Percentiles rank a stretch among this genome's conserved stretches.
These are phyloP conservation scores for Bruguiera parviflora DNA, from an alignment of 345 rosid species.

Conservation along the genomic window DNA sequence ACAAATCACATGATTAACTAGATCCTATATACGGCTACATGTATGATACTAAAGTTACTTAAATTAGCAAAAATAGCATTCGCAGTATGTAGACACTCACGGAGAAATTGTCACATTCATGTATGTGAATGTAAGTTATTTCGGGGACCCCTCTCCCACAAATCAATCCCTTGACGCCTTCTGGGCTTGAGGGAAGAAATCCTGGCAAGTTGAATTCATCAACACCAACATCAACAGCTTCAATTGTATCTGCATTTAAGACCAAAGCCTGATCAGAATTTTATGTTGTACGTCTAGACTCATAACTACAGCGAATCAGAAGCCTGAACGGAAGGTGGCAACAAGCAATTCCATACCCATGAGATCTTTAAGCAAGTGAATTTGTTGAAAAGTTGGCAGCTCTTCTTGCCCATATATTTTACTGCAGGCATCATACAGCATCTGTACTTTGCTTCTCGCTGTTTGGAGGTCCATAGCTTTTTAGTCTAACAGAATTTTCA, in stretches of 20 bases:
- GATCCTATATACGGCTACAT: no score
- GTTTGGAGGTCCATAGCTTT: neutral
- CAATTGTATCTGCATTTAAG: constrained; percentile 23
- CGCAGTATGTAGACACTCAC: neutral
- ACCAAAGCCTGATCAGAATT: neutral
- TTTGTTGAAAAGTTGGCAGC: constrained; percentile 34
- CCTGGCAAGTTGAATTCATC: constrained; percentile 25
- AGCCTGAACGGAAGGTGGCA: no score
- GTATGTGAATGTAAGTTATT: constrained; percentile 43
- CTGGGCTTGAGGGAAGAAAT: constrained; percentile 21
- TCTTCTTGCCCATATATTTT: constrained; percentile 24
- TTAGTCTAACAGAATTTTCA: neutral
- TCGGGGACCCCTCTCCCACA: constrained; percentile 30
- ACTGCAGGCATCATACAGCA: constrained; percentile 33
- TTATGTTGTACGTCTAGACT: no score
- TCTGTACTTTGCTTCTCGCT: constrained; percentile 32
- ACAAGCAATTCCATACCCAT: constrained; percentile 19
- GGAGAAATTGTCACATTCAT: constrained; percentile 32
- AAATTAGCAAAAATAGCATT: no score
- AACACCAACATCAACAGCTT: constrained; percentile 43
- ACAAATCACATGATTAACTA: no score
- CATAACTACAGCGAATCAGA: no score
- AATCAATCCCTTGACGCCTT: constrained; percentile 14
- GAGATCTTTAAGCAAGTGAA: constrained; percentile 36
- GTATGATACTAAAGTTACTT: no score